Base-by-base conservation (phyloP, 2,329 filamentous ascomycete genomes). In the Trichoderma sp. region DNA sequence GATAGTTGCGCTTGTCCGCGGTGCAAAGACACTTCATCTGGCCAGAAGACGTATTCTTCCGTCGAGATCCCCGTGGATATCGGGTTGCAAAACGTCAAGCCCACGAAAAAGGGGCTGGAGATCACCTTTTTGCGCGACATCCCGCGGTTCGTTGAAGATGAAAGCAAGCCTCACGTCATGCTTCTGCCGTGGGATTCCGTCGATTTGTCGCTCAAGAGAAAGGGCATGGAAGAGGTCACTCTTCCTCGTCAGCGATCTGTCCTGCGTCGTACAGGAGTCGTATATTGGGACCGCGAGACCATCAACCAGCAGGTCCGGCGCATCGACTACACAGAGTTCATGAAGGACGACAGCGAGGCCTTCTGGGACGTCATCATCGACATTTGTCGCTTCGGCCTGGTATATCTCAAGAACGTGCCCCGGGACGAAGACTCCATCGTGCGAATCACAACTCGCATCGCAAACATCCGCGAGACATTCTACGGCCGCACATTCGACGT, bases 401-500 rank as follows among this genome's bases (percentile, higher is more conserved):
- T 98, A 18, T 94, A 97, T 83, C 83, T 98, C 33, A 90, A 89
- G 66, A 89, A 91, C 76, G 92, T 98, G 6, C 95, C 96, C 0
- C 86, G 91, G 11, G 89, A 89, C 18, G 90, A 93, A 76, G 84
- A 88, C 1, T 88, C 91, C 5, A 93, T 98, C 5, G 88, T 90
- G 53, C 85, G 87, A 27, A 91, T 98, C 75, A 93, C 92, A 2
- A 87, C 88, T 4, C 90, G 92, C 69, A 93, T 98, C 76, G 95
- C 95, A 1, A 90, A 90, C 41, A 85, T 98, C 31, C 93, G 95
- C 80, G 92, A 95, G 79, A 97, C 95, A 8, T 97, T 98, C 82
- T 98, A 98, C 83, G 97, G 97, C 59, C 87, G 89, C 79, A 97
- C 95, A 0, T 98, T 95, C 91, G 93, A 98, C 83, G 96, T 98